phyloP scores from a whole-genome alignment of 2,329 filamentous ascomycete genomes.

The Pseudocercospora vitis region DNA sequence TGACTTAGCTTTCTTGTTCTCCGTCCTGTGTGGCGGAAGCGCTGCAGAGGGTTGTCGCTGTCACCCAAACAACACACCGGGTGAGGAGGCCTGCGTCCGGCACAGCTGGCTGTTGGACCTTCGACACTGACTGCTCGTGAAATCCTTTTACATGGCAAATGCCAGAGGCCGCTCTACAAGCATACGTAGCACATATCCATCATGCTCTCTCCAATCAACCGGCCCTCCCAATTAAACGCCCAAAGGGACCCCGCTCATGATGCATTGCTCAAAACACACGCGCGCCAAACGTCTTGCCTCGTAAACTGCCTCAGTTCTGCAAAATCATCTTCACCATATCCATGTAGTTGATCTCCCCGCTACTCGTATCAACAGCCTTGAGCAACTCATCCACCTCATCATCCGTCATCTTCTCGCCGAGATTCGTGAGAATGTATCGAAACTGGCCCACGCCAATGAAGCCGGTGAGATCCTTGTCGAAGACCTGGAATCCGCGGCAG shows the following conservation, averaged over 20 bases:
- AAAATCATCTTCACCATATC: conserved; percentile 45
- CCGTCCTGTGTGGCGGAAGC: too few relatives aligned
- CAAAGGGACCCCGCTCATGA: conserved; percentile 17
- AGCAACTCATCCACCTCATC: conserved; percentile 98
- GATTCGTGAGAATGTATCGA: conserved; percentile 93
- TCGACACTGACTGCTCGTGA: too few relatives aligned
- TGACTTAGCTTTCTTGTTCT: too few relatives aligned
- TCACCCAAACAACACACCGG: too few relatives aligned
- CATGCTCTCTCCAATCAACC: background rate
- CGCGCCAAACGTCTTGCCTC: too few relatives aligned
- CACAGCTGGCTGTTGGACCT: too few relatives aligned
- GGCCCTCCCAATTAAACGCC: background rate
- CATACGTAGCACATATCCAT: too few relatives aligned
- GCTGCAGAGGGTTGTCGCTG: too few relatives aligned
- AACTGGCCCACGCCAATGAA: conserved; percentile 97
- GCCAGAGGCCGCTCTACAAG: background rate
- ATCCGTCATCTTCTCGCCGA: conserved; percentile 99
- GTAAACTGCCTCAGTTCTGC: conserved; percentile 36
- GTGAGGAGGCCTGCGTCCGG: too few relatives aligned
- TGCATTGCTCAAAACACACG: conserved; percentile 3
- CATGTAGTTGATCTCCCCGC: conserved; percentile 95
- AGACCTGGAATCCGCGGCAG: conserved; percentile 97
- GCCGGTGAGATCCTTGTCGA: conserved; percentile 98
- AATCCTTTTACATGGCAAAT: background rate
- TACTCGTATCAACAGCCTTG: conserved; percentile 95